Conservation (phyloP, 2,329 filamentous ascomycete genomes). For the Hypoxylon sp. region DNA sequence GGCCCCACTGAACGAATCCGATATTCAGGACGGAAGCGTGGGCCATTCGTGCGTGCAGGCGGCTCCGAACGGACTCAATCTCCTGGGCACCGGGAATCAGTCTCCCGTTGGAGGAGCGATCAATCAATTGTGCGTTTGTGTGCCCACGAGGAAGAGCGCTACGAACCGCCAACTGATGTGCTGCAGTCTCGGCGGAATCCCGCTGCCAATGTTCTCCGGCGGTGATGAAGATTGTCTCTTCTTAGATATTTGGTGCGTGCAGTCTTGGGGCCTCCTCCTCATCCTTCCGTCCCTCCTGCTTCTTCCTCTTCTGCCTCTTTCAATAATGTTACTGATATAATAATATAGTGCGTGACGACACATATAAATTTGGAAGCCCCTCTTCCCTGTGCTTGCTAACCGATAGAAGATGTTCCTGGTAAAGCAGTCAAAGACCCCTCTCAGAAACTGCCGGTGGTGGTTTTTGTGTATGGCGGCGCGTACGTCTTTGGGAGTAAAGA, state of each 20-base stretch:
- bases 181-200: conserved; percentile 18
- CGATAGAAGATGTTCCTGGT: conserved; percentile 7
- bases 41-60: conserved; percentile 25
- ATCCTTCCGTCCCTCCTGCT: too few species aligned
- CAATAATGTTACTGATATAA: not conserved
- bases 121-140: conserved; percentile 11
- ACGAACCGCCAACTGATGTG: not conserved
- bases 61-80: conserved; percentile 21
- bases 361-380: not conserved
- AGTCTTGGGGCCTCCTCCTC: not conserved
- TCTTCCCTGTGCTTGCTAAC: not conserved
- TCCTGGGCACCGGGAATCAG: conserved; percentile 17
- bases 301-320: not conserved
- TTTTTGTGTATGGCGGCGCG: conserved; percentile 19
- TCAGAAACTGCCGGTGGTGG: conserved; percentile 12
- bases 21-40: conserved; percentile 48
- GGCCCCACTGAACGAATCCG: conserved; percentile 49
- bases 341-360: conserved; percentile 1
- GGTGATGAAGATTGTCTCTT: conserved; percentile 31
- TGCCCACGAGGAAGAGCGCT: not conserved
- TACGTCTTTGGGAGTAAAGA: conserved; percentile 22
- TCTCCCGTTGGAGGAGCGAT: conserved; percentile 9
- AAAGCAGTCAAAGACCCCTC: conserved; percentile 15
- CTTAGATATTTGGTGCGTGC: conserved; percentile 18
- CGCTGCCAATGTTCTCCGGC: conserved; percentile 14